These are phyloP conservation scores for Udeniomyces megalosporus DNA, from an alignment of 768 basidiomycete species.

Conservation along the genomic window DNA sequence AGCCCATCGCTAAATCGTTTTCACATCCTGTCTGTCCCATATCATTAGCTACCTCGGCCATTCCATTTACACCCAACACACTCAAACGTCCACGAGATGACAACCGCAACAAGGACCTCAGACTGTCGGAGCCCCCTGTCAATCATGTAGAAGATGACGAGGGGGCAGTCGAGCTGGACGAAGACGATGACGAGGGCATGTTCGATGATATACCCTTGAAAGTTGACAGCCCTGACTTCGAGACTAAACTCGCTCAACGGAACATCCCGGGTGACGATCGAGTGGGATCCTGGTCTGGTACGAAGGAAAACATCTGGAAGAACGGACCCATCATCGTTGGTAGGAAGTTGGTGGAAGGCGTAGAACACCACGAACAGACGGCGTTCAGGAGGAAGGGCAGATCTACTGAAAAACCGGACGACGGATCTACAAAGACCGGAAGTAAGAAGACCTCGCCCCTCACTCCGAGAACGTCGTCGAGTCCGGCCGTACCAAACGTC, in stretches of 20 bases:
- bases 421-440: not conserved
- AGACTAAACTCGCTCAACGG: not conserved
- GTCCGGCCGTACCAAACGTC: too few relatives aligned
- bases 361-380: constrained; percentile 9
- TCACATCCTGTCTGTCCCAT: not conserved
- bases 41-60: constrained; percentile 46
- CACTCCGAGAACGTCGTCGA: too few relatives aligned
- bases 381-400: too few relatives aligned
- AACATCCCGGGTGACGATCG: not conserved
- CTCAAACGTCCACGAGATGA: constrained; percentile 36
- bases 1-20: not conserved
- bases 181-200: constrained; percentile 37
- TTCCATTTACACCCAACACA: constrained; percentile 58
- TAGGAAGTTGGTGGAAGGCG: too few relatives aligned
- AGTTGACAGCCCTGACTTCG: constrained; percentile 4
- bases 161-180: constrained; percentile 37
- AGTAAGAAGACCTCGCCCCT: too few relatives aligned
- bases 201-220: too few relatives aligned
- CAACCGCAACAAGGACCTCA: constrained; percentile 20
- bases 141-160: constrained; percentile 18
- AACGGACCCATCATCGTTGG: not conserved
- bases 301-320: not conserved
- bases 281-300: constrained; percentile 29
- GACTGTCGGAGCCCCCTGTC: too few relatives aligned
- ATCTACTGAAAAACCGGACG: too few relatives aligned